Conservation (phyloP, 192 early-diverging fungal genomes). For the Coemansia sp. region DNA sequence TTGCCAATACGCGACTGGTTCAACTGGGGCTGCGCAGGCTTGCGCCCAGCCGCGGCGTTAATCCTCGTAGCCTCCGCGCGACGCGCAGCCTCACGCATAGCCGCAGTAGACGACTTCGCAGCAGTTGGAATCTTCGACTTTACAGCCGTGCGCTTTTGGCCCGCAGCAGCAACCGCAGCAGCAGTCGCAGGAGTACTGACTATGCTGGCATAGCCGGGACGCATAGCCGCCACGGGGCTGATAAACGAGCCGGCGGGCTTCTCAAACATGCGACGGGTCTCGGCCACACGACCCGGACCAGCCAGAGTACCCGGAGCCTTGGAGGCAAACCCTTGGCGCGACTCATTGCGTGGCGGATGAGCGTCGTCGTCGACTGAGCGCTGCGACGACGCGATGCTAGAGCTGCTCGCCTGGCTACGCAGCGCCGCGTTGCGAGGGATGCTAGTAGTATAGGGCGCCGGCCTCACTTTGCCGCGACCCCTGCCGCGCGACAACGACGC, state of each 20-base stretch:
- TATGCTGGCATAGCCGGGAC: conserved; percentile 42
- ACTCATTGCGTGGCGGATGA: conserved; percentile 30
- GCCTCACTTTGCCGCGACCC: conserved; percentile 16
- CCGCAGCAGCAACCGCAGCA: not conserved
- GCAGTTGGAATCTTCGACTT: not conserved
- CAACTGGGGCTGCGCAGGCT: not conserved
- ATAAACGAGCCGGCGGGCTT: conserved; percentile 14
- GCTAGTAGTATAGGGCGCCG: conserved; percentile 6
- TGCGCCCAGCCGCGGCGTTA: conserved; percentile 3
- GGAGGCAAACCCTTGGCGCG: conserved; percentile 11
- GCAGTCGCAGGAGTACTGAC: conserved; percentile 9
- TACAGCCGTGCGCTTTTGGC: not conserved
- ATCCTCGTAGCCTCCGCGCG: conserved; percentile 38
- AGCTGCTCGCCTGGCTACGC: conserved; percentile 11
- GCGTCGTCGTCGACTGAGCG: not conserved
- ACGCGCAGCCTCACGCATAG: conserved; percentile 50
- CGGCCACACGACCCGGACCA: conserved; percentile 37
- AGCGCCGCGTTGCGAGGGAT: conserved; percentile 29
- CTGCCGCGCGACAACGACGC: conserved; percentile 22
- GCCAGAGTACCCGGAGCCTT: not conserved
- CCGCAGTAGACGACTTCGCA: conserved; percentile 42
- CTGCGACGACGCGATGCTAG: conserved; percentile 21
- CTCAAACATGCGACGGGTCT: conserved; percentile 45
- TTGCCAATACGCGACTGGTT: conserved; percentile 9
- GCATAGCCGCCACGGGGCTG: conserved; percentile 51